Conservation (phyloP, 2,329 filamentous ascomycete species). For the Fusarium annulatum region DNA sequence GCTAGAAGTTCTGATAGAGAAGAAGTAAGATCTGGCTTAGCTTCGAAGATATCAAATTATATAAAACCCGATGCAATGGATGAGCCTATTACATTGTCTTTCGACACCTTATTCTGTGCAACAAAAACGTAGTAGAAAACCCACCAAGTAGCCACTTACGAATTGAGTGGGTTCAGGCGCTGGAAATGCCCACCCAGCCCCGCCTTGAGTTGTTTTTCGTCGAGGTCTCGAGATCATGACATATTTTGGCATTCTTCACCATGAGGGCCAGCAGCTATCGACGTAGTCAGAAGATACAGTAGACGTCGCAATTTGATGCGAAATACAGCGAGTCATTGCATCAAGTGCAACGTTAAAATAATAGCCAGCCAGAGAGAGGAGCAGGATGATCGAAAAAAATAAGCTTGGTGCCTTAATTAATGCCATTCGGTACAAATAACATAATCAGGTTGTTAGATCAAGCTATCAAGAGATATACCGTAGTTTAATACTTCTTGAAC, state of each 20-base stretch:
- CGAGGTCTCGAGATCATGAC: too few species aligned
- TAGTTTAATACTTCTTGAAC: background rate
- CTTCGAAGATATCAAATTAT: background rate
- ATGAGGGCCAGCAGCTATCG: background rate
- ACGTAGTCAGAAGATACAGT: background rate
- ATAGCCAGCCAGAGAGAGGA: background rate
- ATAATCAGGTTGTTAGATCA: too few species aligned
- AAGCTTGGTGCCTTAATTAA: accelerated
- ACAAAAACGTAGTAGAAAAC: background rate
- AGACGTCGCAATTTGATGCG: background rate
- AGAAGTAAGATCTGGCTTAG: too few species aligned
- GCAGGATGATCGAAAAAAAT: background rate
- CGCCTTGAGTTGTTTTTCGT: background rate
- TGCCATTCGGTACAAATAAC: background rate
- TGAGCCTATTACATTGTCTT: background rate
- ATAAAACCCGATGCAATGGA: background rate
- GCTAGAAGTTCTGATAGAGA: too few species aligned
- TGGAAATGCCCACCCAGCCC: background rate
- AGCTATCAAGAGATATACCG: background rate
- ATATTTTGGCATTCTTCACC: too few species aligned
- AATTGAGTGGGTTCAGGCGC: background rate
- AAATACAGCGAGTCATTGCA: too few species aligned
- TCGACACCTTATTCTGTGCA: background rate
- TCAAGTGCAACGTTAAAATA: too few species aligned
- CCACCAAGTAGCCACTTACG: background rate